Percentiles rank a stretch among this genome's conserved stretches.
Conservation (phyloP, 169 alveolate species). For the Cryptosporidium ubiquitum region DNA sequence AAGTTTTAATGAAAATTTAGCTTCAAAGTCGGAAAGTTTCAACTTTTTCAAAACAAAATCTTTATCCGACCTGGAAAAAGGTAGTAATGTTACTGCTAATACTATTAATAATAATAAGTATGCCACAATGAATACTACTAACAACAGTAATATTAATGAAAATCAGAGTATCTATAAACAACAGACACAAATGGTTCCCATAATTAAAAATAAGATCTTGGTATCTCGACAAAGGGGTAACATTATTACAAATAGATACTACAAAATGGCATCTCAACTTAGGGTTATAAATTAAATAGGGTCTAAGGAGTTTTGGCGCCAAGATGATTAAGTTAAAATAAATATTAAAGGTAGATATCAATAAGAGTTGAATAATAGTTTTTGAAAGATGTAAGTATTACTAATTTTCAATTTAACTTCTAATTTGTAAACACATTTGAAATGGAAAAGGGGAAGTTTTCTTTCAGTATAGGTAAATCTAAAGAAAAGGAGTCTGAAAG, state of each 20-base stretch:
- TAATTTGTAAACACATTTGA: neutral
- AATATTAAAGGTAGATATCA: neutral
- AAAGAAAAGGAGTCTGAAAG: neutral
- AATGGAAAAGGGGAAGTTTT: neutral
- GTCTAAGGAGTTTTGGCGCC: neutral
- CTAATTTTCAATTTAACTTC: too few species aligned
- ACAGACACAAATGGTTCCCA: neutral
- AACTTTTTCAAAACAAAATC: neutral
- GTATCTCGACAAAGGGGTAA: neutral
- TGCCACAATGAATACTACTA: neutral
- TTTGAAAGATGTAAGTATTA: neutral
- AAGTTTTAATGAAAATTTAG: neutral
- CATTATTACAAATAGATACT: slow-evolving; percentile 36
- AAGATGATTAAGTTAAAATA: neutral
- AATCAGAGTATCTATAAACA: neutral
- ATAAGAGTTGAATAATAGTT: neutral
- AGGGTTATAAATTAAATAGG: slow-evolving; percentile 24
- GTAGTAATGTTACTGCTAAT: neutral
- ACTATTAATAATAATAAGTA: neutral
- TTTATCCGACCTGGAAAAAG: neutral
- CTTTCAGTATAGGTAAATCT: neutral
- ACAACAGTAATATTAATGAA: neutral
- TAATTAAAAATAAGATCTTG: neutral
- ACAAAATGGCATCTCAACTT: slow-evolving; percentile 56
- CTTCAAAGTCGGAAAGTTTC: neutral